Evolutionary conservation across 345 rosid species (phyloP), one percentile per base, ranked within the genome.

Genomic region (Pistacia atlantica): DNA sequence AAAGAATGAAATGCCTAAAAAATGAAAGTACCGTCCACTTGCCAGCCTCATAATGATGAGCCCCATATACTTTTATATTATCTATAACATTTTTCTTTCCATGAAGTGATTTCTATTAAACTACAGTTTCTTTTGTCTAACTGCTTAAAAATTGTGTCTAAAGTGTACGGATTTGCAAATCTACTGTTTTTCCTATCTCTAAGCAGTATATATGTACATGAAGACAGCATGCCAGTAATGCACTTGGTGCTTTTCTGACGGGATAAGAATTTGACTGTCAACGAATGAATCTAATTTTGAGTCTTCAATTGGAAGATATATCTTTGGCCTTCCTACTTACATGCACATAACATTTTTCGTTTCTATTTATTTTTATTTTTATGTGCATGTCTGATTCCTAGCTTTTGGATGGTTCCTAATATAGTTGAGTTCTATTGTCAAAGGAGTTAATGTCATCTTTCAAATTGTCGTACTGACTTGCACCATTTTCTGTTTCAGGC

Each of bases 401-500:
- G 48, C 14, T 25, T 13, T 4, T 1, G 76, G 46, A 18, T 48
- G 77, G 45, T 52, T 22, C 61, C 69, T 46, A 10, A 18, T 3
- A 9, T 37, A 12, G 35, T 8, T 63, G 37, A 11, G 18, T 46
- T 67, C 58, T 35, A 33, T n/a, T 22, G 61, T 52, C 52, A 73
- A 51, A n/a, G 51, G 14, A 62, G 51, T 54, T 52, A 48, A 38
- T n/a, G 49, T 64, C 62, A 60, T 45, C 18, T 58, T 51, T 67
- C 5, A 69, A 6, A 49, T 55, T 70, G 65, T 51, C 57, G 9
- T 58, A 33, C 57, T 80, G 33, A 75, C 54, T 51, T 63, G 8
- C 77, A 65, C 35, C 20, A 31, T 52, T 72, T 81, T 80, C 8
- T 66, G 20, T 77, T 81, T 63, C 92, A 94, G 98, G 89, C 85